A percentile compares a stretch with the other conserved stretches of the same genome.
phyloP scores from a whole-genome alignment of 1,284 basidiomycete species.

The Ganoderma meredithae region DNA sequence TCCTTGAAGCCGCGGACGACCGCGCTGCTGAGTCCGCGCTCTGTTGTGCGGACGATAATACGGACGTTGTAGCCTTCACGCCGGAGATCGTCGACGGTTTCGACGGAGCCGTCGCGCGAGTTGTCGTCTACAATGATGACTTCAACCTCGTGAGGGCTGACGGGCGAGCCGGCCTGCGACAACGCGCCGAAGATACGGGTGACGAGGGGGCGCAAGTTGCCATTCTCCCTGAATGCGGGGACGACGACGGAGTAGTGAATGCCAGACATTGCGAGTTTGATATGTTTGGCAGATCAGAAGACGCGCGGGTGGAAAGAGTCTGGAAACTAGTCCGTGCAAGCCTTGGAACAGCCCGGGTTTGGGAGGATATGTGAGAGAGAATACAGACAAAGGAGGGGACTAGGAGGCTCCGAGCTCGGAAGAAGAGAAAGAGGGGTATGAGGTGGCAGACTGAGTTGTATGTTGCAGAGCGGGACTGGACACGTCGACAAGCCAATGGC shows the following conservation, averaged over 20 bases:
- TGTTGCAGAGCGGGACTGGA: conserved; percentile 9
- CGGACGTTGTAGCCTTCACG: conserved; percentile 51
- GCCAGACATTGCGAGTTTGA: conserved; percentile 23
- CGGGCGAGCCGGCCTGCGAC: conserved; percentile 39
- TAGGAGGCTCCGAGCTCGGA: conserved; percentile 2
- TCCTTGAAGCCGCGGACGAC: conserved; percentile 53
- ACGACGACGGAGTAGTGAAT: conserved; percentile 51
- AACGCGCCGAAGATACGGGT: conserved; percentile 47
- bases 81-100: conserved; percentile 47
- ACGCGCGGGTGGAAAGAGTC: not conserved
- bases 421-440: conserved; percentile 11
- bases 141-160: conserved; percentile 44
- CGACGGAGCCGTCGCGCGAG: conserved; percentile 52
- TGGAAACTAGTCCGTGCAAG: conserved; percentile 8
- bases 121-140: conserved; percentile 57
- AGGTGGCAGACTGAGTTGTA: conserved; percentile 12
- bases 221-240: conserved; percentile 55
- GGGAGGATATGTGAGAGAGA: conserved; percentile 13
- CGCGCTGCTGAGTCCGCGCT: conserved; percentile 51
- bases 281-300: not conserved
- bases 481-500: conserved; percentile 23
- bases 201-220: conserved; percentile 51
- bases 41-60: conserved; percentile 49
- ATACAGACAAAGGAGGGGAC: conserved; percentile 13
- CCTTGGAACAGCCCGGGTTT: conserved; percentile 24